A percentile compares a stretch with the other conserved stretches of the same genome.
phyloP scores from a whole-genome alignment of 2,329 filamentous ascomycete genomes.

The Chlorencoelia australis region DNA sequence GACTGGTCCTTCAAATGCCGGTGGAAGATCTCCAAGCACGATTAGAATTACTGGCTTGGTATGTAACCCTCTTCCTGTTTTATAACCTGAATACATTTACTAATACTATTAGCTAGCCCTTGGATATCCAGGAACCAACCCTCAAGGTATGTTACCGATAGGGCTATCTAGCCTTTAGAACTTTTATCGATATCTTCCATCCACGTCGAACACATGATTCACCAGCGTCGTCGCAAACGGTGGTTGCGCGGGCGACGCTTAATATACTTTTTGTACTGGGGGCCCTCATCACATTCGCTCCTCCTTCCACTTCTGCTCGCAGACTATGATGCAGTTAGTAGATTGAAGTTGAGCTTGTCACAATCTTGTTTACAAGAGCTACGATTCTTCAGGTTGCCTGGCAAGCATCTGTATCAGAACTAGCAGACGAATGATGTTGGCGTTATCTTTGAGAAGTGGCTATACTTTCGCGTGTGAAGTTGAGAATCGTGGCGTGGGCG shows the following conservation, averaged over 20 bases:
- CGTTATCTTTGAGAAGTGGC: slow-evolving; percentile 7
- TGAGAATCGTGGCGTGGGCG: slow-evolving; percentile 4
- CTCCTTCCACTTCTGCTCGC: slow-evolving; percentile 27
- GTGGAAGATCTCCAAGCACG: slow-evolving; percentile 69
- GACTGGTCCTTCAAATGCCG: slow-evolving; percentile 52
- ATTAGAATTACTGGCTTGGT: slow-evolving; percentile 78
- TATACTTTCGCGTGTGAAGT: slow-evolving; percentile 8
- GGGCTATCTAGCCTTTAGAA: slow-evolving; percentile 58
- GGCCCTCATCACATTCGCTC: slow-evolving; percentile 28
- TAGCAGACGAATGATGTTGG: slow-evolving; percentile 26
- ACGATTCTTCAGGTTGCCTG: slow-evolving; percentile 38
- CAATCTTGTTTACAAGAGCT: slow-evolving; percentile 38
- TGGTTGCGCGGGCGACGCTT: slow-evolving; percentile 13
- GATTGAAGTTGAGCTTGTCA: slow-evolving; percentile 50
- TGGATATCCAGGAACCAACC: slow-evolving; percentile 91
- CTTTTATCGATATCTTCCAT: slow-evolving; percentile 59
- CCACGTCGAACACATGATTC: slow-evolving; percentile 19
- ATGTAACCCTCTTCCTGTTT: slow-evolving; percentile 33
- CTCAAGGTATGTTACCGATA: slow-evolving; percentile 99
- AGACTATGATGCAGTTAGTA: slow-evolving; percentile 26
- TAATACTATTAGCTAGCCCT: slow-evolving; percentile 49
- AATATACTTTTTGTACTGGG: slow-evolving; percentile 14
- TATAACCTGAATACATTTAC: not conserved
- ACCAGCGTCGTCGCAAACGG: slow-evolving; percentile 18
- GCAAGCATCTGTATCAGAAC: slow-evolving; percentile 37